phyloP scores from a whole-genome alignment of 2,329 filamentous ascomycete species.

The Nothophaeocryptopus gaeumannii region DNA sequence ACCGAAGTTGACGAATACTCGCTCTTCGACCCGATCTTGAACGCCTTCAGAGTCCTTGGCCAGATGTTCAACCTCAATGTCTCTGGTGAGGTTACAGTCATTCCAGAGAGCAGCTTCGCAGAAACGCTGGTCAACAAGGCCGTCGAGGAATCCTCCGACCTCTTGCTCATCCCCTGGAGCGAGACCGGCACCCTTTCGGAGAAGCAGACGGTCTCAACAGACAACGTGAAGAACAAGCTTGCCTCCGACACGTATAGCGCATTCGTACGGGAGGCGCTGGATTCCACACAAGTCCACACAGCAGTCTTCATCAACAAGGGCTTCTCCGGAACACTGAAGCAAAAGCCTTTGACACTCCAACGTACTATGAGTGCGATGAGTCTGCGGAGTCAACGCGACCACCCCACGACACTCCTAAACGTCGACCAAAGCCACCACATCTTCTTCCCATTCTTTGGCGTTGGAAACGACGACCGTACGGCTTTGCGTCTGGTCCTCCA shows the following conservation, averaged over 20 bases:
- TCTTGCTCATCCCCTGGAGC: conserved; percentile 85
- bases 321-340: conserved; percentile 51
- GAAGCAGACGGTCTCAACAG: conserved; percentile 49
- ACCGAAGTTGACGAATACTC: conserved; percentile 71
- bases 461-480: conserved; percentile 71
- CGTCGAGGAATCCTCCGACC: conserved; percentile 54
- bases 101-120: conserved; percentile 74
- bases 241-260: conserved; percentile 62
- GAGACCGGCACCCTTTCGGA: conserved; percentile 75
- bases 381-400: conserved; percentile 58
- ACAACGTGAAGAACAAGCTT: conserved; percentile 59
- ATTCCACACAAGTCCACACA: conserved; percentile 62
- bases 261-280: conserved; percentile 69
- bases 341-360: conserved; percentile 39
- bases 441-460: conserved; percentile 80
- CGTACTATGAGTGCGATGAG: conserved; percentile 58
- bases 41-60: conserved; percentile 85
- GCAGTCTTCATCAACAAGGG: conserved; percentile 77
- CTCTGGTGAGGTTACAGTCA: conserved; percentile 69
- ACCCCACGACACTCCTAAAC: conserved; percentile 54
- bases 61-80: conserved; percentile 79
- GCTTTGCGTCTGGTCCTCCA: conserved; percentile 81
- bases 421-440: conserved; percentile 74
- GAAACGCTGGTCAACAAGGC: conserved; percentile 70
- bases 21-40: conserved; percentile 75